Percentiles rank a stretch among this genome's conserved stretches.
Evolutionary conservation across 305 asterid species (phyloP).

Genomic region (Ilex paraguariensis): DNA sequence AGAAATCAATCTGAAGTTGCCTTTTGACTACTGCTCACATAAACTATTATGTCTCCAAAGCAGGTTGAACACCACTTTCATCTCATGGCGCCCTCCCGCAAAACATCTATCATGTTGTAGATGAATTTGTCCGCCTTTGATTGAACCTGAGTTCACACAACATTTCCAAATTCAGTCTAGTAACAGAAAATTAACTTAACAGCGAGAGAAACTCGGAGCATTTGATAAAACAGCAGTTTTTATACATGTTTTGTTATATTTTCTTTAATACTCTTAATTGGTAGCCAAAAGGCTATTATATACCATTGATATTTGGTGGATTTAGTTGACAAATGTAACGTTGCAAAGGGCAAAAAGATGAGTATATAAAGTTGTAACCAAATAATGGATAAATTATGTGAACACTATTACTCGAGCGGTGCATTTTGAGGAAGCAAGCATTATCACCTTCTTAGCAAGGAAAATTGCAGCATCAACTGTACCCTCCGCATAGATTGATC

Average conservation of each 20-base stretch:
- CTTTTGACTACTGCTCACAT: no score
- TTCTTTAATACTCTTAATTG: no score
- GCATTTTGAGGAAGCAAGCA: not conserved
- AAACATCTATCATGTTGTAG: slow-evolving; percentile 84
- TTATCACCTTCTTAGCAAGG: slow-evolving; percentile 73
- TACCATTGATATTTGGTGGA: no score
- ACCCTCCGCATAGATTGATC: slow-evolving; percentile 96
- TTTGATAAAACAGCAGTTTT: no score
- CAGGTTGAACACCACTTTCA: slow-evolving; percentile 11
- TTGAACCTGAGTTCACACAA: slow-evolving; percentile 48
- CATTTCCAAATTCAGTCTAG: slow-evolving; percentile 6
- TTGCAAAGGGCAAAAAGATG: no score
- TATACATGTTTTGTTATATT: no score
- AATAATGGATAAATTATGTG: not conserved
- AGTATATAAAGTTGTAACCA: not conserved
- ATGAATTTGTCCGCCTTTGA: slow-evolving; percentile 62
- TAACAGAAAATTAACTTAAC: not conserved
- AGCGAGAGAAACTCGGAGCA: no score
- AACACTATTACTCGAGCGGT: not conserved
- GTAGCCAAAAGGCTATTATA: no score
- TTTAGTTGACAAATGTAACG: no score
- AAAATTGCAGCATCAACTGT: slow-evolving; percentile 88
- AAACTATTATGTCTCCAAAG: no score
- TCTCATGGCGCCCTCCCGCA: slow-evolving; percentile 87
- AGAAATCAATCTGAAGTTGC: no score